Base-by-base conservation (phyloP, 805 yeast genomes). In the Cephaloascus albidus region DNA sequence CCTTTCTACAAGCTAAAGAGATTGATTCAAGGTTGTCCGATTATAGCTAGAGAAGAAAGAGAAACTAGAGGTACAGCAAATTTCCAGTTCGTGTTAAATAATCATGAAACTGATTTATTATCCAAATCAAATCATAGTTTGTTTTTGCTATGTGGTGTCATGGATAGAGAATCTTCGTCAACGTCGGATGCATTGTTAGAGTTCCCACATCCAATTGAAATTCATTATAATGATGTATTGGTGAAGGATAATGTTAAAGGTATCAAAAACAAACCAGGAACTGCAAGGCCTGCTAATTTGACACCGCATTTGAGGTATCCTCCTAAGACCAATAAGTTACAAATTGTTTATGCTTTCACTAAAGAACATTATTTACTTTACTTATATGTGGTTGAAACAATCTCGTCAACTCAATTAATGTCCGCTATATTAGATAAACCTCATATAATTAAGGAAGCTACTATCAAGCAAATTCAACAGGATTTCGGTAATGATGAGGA, bases 201-300 rank as follows among this genome's bases (percentile, higher is more conserved):
- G 47, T 89, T 77, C 48, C 97, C 97, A 0, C 65, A 61, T 20
- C 86, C 85, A 4, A 61, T 80, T 36, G 94, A 84, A 51, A 62
- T 89, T 3, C 68, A 66, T 33, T 67, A 84, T 32, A 86, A 90
- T 52, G 69, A 67, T 4, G 43, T 46, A 2, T 58, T 54, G 14
- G 52, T 81, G 2, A 70, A 69, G 33, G 78, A 70, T 30, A 76
- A 76, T 43, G 73, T 79, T 2, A 74, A 79, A 40, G 97, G 97
- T 1, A 61, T 88, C 23, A 86, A 86, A 51, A 82, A 81, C 36
- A 74, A 71, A 42, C 72, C 74, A 0, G 96, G 95, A 0, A 80
- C 96, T 0, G 81, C 88, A 1, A 72, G 76, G 43, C 96, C 97
- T 0, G 88, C 86, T 0, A 84, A 89, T 54, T 47, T 90, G 33